Evolutionary conservation across 768 basidiomycete genomes (phyloP).

Genomic region (Termitomyces sp.): DNA sequence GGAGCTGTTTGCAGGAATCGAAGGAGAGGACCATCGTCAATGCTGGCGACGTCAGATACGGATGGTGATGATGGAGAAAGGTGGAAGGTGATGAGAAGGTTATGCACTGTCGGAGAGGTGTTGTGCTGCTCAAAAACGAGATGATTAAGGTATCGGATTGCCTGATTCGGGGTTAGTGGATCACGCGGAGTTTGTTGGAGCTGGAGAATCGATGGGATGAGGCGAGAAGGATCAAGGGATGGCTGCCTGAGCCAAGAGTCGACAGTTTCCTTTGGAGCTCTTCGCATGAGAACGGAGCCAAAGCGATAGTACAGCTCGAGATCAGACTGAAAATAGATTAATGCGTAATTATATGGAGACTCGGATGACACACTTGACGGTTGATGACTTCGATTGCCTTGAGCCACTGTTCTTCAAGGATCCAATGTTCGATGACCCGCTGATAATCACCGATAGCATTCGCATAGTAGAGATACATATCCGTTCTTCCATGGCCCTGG

Average conservation of each 20-base stretch:
- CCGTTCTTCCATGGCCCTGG: constrained; percentile 86
- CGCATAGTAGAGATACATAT: constrained; percentile 90
- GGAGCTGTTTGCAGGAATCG: constrained; percentile 83
- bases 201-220: constrained; percentile 86
- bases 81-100: constrained; percentile 87
- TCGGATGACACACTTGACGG: constrained; percentile 58
- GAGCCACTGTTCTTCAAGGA: constrained; percentile 87
- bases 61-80: constrained; percentile 47
- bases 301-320: constrained; percentile 92
- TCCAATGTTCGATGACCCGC: constrained; percentile 87
- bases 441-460: constrained; percentile 73
- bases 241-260: constrained; percentile 89
- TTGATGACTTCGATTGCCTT: constrained; percentile 89
- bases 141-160: constrained; percentile 83
- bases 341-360: background rate
- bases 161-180: constrained; percentile 75
- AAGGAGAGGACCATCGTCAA: constrained; percentile 71
- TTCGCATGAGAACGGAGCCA: constrained; percentile 79
- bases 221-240: constrained; percentile 71
- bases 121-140: constrained; percentile 78
- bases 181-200: constrained; percentile 70
- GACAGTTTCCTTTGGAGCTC: constrained; percentile 84
- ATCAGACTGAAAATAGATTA: constrained; percentile 47
- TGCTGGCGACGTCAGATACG: constrained; percentile 19
- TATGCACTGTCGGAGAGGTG: constrained; percentile 86